Percentiles rank a stretch among this genome's conserved stretches.
phyloP scores from a whole-genome alignment of 148 eudicot genomes.

The Cornus kousa region DNA sequence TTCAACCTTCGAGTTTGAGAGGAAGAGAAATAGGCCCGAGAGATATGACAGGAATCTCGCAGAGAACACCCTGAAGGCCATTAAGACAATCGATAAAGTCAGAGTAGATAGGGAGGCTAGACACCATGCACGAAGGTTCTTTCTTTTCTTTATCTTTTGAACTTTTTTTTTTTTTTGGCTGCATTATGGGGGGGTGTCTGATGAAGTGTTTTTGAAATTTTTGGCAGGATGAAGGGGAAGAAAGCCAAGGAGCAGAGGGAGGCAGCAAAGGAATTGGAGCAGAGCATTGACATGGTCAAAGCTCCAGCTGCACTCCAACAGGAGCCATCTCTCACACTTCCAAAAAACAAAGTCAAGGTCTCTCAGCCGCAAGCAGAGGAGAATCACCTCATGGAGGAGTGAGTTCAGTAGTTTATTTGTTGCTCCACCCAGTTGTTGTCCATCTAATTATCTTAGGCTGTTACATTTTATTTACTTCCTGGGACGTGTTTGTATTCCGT shows the following conservation, averaged over 20 bases:
- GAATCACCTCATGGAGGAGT: conserved; percentile 58
- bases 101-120: conserved; percentile 28
- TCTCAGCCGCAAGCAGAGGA: conserved; percentile 25
- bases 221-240: conserved; percentile 50
- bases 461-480: too few species aligned
- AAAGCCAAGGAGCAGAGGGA: conserved; percentile 10
- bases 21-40: conserved; percentile 86
- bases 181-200: too few species aligned
- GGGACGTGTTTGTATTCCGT: too few species aligned
- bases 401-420: background rate
- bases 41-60: conserved; percentile 65
- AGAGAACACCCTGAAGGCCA: conserved; percentile 56
- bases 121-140: conserved; percentile 46
- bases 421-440: too few species aligned
- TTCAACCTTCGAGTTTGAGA: conserved; percentile 79
- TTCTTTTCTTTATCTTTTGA: too few species aligned
- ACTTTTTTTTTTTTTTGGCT: conserved; percentile 2
- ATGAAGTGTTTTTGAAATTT: too few species aligned
- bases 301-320: conserved; percentile 37
- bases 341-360: conserved; percentile 45
- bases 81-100: conserved; percentile 51
- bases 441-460: too few species aligned
- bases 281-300: conserved; percentile 34
- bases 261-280: conserved; percentile 32
- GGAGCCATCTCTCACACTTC: conserved; percentile 37